These are phyloP conservation scores for Hysterium pulicare DNA, from an alignment of 2,329 filamentous ascomycete genomes.

Conservation along the genomic window DNA sequence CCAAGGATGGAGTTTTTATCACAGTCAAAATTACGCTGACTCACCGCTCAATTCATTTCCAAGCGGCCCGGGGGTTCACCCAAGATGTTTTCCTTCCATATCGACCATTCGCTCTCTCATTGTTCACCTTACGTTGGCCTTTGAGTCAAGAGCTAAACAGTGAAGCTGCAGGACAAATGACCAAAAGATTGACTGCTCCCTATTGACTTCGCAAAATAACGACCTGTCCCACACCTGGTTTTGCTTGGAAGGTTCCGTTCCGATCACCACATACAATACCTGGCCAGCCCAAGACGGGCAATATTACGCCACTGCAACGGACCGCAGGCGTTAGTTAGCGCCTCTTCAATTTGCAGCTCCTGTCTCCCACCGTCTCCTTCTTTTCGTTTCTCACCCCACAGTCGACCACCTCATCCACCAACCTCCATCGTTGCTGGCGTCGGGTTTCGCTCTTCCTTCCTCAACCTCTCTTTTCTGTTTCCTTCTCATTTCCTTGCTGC, in stretches of 20 bases:
- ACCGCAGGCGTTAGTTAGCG: background rate
- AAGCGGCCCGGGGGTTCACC: too few relatives aligned
- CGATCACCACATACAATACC: too few relatives aligned
- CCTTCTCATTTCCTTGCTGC: constrained; percentile 36
- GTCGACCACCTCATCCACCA: constrained; percentile 22
- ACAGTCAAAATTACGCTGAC: too few relatives aligned
- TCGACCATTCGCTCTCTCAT: too few relatives aligned
- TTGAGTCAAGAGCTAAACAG: too few relatives aligned
- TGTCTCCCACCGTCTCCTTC: constrained; percentile 1
- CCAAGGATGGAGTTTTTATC: too few relatives aligned
- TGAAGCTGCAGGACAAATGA: too few relatives aligned
- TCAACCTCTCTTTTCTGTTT: constrained; percentile 36
- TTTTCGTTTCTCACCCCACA: constrained; percentile 33
- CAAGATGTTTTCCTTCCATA: too few relatives aligned
- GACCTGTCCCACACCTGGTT: background rate
- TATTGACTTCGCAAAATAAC: too few relatives aligned
- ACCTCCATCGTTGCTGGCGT: constrained; percentile 33
- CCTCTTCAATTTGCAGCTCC: background rate
- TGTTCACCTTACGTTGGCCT: too few relatives aligned
- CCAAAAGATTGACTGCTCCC: too few relatives aligned
- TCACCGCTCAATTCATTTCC: too few relatives aligned
- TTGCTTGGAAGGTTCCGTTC: background rate
- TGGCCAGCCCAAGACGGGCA: background rate
- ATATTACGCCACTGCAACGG: background rate
- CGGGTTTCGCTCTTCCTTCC: constrained; percentile 32